Evolutionary conservation across 2,329 filamentous ascomycete genomes (phyloP).

Genomic region (Colletotrichum tabaci): DNA sequence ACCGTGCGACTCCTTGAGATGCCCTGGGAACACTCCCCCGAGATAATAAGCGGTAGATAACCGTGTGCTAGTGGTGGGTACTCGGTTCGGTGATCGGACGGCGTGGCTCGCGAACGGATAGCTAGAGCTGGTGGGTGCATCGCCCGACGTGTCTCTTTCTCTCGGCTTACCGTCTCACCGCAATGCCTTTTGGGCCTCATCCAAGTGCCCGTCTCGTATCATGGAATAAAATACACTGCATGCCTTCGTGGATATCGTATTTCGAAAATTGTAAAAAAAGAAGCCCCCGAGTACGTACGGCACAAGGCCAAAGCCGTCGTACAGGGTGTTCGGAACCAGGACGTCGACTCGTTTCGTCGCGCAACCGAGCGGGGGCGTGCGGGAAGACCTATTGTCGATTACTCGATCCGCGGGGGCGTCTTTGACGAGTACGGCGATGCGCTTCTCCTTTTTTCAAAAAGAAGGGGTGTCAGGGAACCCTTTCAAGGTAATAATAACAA

Average conservation of each 20-base stretch:
- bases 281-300: not conserved
- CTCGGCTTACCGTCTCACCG: not conserved
- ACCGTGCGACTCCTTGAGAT: too few relatives aligned
- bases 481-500: not conserved
- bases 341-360: not conserved
- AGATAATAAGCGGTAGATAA: not conserved
- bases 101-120: not conserved
- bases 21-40: not conserved
- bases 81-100: not conserved
- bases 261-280: slow-evolving; percentile 23
- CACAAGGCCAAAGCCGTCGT: not conserved
- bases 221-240: slow-evolving; percentile 16
- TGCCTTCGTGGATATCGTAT: slow-evolving; percentile 37
- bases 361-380: not conserved
- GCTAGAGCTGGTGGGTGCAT: not conserved
- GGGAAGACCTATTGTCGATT: slow-evolving; percentile 39
- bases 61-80: not conserved
- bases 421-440: slow-evolving; percentile 54
- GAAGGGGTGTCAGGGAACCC: slow-evolving; percentile 38
- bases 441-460: slow-evolving; percentile 48
- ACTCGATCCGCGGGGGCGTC: slow-evolving; percentile 62
- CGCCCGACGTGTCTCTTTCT: not conserved
- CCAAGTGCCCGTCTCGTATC: not conserved
- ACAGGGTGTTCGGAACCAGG: too few relatives aligned
- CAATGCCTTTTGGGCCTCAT: not conserved